Base-by-base conservation (phyloP, 1,284 basidiomycete genomes). In the Wolfiporia cocos region DNA sequence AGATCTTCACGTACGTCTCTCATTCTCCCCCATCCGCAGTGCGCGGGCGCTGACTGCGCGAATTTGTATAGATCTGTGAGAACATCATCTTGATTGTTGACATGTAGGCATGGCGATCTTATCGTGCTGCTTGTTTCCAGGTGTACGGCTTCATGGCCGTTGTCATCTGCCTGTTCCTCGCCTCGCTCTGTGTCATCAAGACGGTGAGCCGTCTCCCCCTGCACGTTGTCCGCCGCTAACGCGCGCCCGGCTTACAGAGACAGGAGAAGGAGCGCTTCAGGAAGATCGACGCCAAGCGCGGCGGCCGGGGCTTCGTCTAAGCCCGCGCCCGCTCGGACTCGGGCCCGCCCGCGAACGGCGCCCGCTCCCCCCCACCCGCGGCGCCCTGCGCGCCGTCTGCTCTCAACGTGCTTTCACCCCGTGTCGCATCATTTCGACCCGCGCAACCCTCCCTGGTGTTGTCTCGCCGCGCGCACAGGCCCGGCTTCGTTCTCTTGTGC, bases 71-170 rank as follows among this genome's bases (percentile, higher is more conserved):
- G 53, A 35, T 42, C 47, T 34, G 53, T 55, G 45, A 49, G 53
- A 49, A 41, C 11, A 5, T 43, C 23, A 24, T 29, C 15, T 39
- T 9, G 37, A 7, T 19, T 23, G 28, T 21, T 26, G 32, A 4
- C 34, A 26, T 22, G 35, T 32, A 12, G 3, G 18, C 35, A 31
- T 42, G 36, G 23, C 32, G 23, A 46, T 32, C 39, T 38, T 32
- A 41, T 43, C 37, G 43, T 29, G 42, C 41, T 36, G 37, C 32
- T 47, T 28, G 34, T 48, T 36, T 41, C 28, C 46, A 58, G 57
- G 67, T 86, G 24, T 92, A 90, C 61, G 89, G 87, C 32, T 92
- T 81, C 64, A 88, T 88, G 74, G 78, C 81, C n/a, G 72, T 92
- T 51, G 69, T 89, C 44, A 64, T 86, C 34, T 69, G 70, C 44